A percentile compares a stretch with the other conserved stretches of the same genome.
These are phyloP conservation scores for Hibiscus syriacus DNA, from an alignment of 345 rosid species.

Conservation along the genomic window DNA sequence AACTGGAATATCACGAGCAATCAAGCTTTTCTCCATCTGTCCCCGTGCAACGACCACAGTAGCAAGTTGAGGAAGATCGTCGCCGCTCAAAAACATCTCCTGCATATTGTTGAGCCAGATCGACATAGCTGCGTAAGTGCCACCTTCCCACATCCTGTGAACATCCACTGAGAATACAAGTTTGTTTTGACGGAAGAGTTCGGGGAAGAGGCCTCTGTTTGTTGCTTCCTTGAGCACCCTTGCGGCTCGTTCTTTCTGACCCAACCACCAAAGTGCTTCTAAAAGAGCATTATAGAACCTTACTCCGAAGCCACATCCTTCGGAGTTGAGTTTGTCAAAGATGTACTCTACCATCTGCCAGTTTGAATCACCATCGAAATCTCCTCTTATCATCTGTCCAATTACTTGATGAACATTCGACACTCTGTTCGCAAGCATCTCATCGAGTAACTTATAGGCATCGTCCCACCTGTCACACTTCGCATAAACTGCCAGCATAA, in stretches of 20 bases:
- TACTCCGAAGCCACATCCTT: constrained; percentile 82
- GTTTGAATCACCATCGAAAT: constrained; percentile 74
- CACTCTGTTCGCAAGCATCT: constrained; percentile 63
- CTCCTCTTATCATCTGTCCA: constrained; percentile 92
- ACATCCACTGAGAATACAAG: constrained; percentile 75
- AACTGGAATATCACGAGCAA: constrained; percentile 43
- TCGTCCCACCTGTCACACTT: constrained; percentile 72
- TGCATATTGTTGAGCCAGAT: constrained; percentile 68
- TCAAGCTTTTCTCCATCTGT: constrained; percentile 53
- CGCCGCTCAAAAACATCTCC: constrained; percentile 43
- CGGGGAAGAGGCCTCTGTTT: constrained; percentile 84
- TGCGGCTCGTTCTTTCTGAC: constrained; percentile 82
- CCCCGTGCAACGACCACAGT: constrained; percentile 39
- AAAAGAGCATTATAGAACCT: constrained; percentile 86
- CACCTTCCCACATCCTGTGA: constrained; percentile 90
- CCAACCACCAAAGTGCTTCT: constrained; percentile 96
- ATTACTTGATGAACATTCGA: constrained; percentile 85
- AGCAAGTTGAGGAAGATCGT: constrained; percentile 79
- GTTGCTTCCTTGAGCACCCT: constrained; percentile 77
- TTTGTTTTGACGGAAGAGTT: constrained; percentile 77
- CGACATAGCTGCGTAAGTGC: constrained; percentile 63
- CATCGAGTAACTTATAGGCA: constrained; percentile 64
- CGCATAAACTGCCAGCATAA: constrained; percentile 90
- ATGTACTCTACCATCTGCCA: constrained; percentile 96
- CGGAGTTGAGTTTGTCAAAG: constrained; percentile 75